Evolutionary conservation across 768 basidiomycete species (phyloP), one percentile per base, ranked within the genome.

Genomic region (Cystofilobasidium bisporidii): DNA sequence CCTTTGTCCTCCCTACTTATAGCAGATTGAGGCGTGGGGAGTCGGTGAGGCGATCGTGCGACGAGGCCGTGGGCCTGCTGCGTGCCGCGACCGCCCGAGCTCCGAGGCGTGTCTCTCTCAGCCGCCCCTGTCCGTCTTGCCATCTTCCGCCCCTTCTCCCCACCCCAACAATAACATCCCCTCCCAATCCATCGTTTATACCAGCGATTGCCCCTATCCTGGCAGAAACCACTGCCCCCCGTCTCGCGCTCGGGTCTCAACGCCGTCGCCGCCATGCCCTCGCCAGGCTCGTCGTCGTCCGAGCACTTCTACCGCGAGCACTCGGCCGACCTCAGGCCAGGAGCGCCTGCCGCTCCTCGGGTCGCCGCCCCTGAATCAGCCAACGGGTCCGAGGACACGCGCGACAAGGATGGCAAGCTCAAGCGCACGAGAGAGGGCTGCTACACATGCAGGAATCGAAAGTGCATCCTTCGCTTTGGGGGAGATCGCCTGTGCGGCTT

Each of bases 361-460:
- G 28, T 56, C 12, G 53, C 26, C 53, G 53, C 28, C 30, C 53
- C 53, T 2, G 53, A 17, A 2, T 56, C 53, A 30, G 28, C 53
- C 26, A 56, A 56, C 53, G 53, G 53, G 28, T 56, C 53, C 8
- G 53, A 56, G 53, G 53, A 56, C 53, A 56, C 28, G 15, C 26
- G 53, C 28, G 53, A 56, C 28, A 56, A 56, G 30, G 53, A 56
- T 8, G 30, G 30, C 28, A 56, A 56, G 53, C 53, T 56, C 28
- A 56, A 56, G 53, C 26, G 53, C 28, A 56, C 53, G 28, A 9
- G 53, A 10, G 53, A 56, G 30, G 53, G 53, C 15, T 56, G 53
- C 53, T 56, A 56, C 53, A 56, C 53, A 2, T 56, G 53, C 53
- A 56, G 53, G 53, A 56, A 56, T 30, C 53, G 53, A 2, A 56